Conservation (phyloP, 495 filamentous ascomycete species). For the Trypethelium eluteriae region DNA sequence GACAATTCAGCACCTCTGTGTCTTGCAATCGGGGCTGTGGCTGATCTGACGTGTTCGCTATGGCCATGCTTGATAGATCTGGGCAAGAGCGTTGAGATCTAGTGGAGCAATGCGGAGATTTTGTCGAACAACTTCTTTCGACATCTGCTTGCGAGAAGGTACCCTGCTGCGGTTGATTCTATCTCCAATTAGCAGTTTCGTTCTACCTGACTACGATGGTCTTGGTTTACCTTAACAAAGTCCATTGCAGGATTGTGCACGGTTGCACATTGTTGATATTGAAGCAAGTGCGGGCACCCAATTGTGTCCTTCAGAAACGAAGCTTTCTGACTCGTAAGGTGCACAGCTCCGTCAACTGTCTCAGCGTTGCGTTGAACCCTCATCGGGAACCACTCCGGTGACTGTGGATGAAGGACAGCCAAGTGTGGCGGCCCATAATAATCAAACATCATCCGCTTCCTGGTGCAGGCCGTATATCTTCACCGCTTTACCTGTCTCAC, state of each 20-base stretch:
- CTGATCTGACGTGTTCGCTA: neutral
- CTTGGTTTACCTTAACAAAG: neutral
- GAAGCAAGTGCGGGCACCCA: neutral
- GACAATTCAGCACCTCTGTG: neutral
- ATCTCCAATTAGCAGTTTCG: neutral
- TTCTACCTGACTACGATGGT: neutral
- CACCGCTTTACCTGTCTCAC: neutral
- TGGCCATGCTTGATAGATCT: neutral
- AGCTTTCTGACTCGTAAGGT: neutral
- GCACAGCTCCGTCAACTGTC: neutral
- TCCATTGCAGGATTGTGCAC: neutral
- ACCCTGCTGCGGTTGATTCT: neutral
- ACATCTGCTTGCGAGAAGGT: neutral
- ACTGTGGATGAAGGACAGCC: neutral
- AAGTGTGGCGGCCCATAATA: neutral
- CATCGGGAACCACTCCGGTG: neutral
- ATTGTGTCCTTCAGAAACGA: neutral
- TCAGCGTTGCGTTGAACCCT: neutral
- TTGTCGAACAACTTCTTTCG: conserved; percentile 13
- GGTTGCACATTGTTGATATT: neutral
- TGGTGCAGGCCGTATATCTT: neutral
- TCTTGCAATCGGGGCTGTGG: neutral
- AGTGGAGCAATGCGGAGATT: conserved; percentile 30
- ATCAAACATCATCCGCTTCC: conserved; percentile 1
- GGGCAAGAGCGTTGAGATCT: neutral